Conservation (phyloP, 805 yeast species). For the Metschnikowia amazonensis region DNA sequence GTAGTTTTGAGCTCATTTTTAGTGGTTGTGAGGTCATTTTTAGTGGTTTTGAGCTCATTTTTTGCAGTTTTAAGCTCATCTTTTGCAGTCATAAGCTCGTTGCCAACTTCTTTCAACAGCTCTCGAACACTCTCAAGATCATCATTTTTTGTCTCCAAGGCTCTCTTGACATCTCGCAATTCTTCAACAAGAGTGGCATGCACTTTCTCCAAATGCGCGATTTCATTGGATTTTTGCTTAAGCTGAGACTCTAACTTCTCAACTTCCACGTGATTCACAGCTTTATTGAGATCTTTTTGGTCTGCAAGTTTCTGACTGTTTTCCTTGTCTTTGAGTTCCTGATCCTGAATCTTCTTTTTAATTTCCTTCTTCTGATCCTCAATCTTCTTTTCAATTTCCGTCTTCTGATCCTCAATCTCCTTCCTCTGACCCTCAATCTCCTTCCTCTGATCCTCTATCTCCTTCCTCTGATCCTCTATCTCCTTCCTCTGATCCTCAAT, state of each 20-base stretch:
- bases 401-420: constrained; percentile 1
- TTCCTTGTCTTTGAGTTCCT: no score
- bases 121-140: constrained; percentile 72
- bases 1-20: no score
- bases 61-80: constrained; percentile 48
- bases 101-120: constrained; percentile 72
- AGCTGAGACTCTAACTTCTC: constrained; percentile 9
- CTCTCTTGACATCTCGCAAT: constrained; percentile 20
- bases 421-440: constrained; percentile 10
- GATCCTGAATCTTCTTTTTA: neutral
- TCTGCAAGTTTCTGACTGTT: no score
- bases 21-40: no score
- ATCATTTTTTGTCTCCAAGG: constrained; percentile 32
- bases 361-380: no score
- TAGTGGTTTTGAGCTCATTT: no score
- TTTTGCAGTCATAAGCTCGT: constrained; percentile 69
- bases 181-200: constrained; percentile 15
- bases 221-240: constrained; percentile 10
- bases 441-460: constrained; percentile 10
- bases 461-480: constrained; percentile 10
- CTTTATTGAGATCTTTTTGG: no score
- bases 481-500: constrained; percentile 14
- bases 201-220: constrained; percentile 10
- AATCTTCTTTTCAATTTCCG: constrained; percentile 1
- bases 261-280: neutral